Percentiles rank a stretch among this genome's conserved stretches.
Evolutionary conservation across 306 rosid species (phyloP).

Genomic region (Neltuma alba): DNA sequence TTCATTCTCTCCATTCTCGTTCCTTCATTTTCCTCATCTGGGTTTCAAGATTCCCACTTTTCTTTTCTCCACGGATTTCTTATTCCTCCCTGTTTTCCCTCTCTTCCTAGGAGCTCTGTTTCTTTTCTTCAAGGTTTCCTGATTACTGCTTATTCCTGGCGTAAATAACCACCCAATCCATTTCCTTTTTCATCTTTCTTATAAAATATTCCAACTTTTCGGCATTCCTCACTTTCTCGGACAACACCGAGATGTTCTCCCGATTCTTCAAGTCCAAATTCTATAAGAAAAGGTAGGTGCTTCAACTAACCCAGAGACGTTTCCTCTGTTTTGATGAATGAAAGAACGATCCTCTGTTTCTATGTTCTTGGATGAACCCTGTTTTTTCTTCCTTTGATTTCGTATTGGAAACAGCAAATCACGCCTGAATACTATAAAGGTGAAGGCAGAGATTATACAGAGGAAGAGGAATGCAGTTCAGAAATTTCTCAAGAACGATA

Average conservation of each 20-base stretch:
- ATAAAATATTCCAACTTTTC: slow-evolving; percentile 25
- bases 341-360: background rate
- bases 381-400: slow-evolving; percentile 22
- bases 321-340: background rate
- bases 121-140: slow-evolving; percentile 56
- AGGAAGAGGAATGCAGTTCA: slow-evolving; percentile 57
- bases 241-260: slow-evolving; percentile 48
- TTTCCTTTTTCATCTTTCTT: background rate
- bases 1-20: too few relatives aligned
- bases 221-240: background rate
- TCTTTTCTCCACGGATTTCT: background rate
- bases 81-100: background rate
- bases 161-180: slow-evolving; percentile 18
- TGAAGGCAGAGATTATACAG: slow-evolving; percentile 50
- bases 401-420: slow-evolving; percentile 51
- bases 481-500: slow-evolving; percentile 64
- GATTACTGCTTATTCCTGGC: slow-evolving; percentile 50
- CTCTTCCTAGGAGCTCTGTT: slow-evolving; percentile 30
- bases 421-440: slow-evolving; percentile 44
- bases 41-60: slow-evolving; percentile 16
- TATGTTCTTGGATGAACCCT: background rate
- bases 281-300: slow-evolving; percentile 60
- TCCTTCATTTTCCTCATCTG: background rate
- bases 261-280: slow-evolving; percentile 64
- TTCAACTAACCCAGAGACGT: background rate